phyloP scores from a whole-genome alignment of 1,139 yeast genomes.

The Sugiyamaella paludigena region DNA sequence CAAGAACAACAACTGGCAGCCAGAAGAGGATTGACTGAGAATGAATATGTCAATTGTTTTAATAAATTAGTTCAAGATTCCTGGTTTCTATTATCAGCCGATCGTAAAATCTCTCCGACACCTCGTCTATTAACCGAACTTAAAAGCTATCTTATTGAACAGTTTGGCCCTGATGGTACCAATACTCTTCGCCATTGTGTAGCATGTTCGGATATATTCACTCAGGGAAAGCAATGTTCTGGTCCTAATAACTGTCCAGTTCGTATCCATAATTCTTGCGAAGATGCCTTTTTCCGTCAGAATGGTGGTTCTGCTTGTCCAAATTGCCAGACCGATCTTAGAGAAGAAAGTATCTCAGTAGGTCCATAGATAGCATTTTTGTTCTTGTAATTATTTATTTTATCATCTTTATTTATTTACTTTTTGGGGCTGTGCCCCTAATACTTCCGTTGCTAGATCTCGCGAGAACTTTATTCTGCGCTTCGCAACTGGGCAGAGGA shows the following conservation, averaged over 20 bases:
- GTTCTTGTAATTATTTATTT: not conserved
- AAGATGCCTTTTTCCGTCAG: conserved; percentile 36
- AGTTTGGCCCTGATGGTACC: conserved; percentile 40
- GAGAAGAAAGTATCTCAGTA: conserved; percentile 10
- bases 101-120: conserved; percentile 20
- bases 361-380: not conserved
- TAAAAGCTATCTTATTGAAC: conserved; percentile 38
- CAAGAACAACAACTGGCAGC: not conserved
- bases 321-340: conserved; percentile 18
- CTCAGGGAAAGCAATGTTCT: conserved; percentile 49
- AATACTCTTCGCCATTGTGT: conserved; percentile 50
- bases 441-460: no score
- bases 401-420: not conserved
- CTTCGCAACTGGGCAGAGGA: no score
- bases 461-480: no score
- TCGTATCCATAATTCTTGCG: conserved; percentile 53
- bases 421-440: not conserved
- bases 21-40: conserved; percentile 4
- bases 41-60: conserved; percentile 45
- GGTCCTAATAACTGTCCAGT: conserved; percentile 37
- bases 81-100: conserved; percentile 12
- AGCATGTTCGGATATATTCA: conserved; percentile 57
- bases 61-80: conserved; percentile 38
- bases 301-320: conserved; percentile 20
- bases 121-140: conserved; percentile 29